These are phyloP conservation scores for Pseudocercospora fijiensis DNA, from an alignment of 2,329 filamentous ascomycete species.

Conservation along the genomic window DNA sequence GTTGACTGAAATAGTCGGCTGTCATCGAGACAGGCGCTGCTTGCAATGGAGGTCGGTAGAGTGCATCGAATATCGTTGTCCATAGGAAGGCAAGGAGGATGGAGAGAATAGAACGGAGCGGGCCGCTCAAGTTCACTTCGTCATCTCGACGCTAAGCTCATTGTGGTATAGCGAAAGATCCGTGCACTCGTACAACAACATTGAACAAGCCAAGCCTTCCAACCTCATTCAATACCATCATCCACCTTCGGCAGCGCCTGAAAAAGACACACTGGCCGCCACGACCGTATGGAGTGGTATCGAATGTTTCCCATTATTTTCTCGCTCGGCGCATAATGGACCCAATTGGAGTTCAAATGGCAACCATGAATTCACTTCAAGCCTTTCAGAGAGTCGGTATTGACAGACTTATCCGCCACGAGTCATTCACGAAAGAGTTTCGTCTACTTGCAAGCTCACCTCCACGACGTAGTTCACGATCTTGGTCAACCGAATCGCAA, in stretches of 20 bases:
- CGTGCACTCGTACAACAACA: not conserved
- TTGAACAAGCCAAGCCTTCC: not conserved
- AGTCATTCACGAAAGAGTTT: not conserved
- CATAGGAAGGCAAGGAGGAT: not conserved
- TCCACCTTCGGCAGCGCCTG: not conserved
- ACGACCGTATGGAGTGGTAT: no score
- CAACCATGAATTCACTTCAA: no score
- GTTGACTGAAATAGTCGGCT: not conserved
- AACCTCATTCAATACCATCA: not conserved
- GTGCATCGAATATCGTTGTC: not conserved
- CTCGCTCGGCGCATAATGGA: no score
- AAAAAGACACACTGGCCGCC: no score
- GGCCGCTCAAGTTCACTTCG: no score
- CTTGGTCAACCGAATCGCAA: no score
- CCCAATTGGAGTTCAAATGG: no score
- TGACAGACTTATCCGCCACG: not conserved
- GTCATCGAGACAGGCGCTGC: not conserved
- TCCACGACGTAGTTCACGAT: not conserved
- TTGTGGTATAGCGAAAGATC: not conserved
- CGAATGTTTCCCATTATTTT: no score
- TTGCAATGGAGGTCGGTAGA: not conserved
- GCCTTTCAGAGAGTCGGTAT: no score
- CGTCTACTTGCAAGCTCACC: not conserved
- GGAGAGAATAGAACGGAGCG: no score
- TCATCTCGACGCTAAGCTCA: not conserved